Evolutionary conservation across 768 basidiomycete genomes (phyloP), one percentile per base, ranked within the genome.

Genomic region (Suillus lakei): DNA sequence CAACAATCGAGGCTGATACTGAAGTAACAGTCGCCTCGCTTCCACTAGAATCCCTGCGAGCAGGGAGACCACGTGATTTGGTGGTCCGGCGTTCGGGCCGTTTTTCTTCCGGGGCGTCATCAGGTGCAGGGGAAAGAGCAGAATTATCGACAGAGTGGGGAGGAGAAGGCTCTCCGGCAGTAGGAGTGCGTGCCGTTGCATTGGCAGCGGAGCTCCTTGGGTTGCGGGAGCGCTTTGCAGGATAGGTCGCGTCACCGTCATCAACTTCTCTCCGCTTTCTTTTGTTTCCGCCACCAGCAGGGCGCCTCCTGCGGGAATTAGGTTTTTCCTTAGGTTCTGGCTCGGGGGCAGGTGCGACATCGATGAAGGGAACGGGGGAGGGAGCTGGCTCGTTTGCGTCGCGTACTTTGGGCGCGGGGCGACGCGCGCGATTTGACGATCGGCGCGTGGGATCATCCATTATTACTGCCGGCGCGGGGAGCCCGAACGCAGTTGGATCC

Each of bases 221-320:
- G 62, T 83, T 78, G 32, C 89, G 84, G 23, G 86, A 81, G 30
- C 88, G 83, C 76, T 90, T 91, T 13, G 89, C 86, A n/a, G 90
- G 89, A 71, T 90, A 91, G n/a, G 86, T 84, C 1, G 85, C 82
- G 67, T 91, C 88, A 15, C 84, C 85, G 54, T 89, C 88, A 51
- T 90, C 89, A 8, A 71, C 74, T 38, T 89, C 88, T 71, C 80
- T 87, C 26, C 89, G 80, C 72, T 84, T 88, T 62, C 90, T 80
- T 72, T 87, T 88, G 16, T 78, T 81, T 32, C 81, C 82, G 3
- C 81, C 81, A 58, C 65, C 80, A 74, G 72, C 80, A 28, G 53
- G 32, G 7, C 76, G 76, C 64, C 78, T 81, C 75, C 86, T 86
- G 56, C 85, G 82, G 28, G 87, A 85, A 71, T 83, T 87, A 4